These are phyloP conservation scores for Dactylellina parvicollis DNA, from an alignment of 2,329 filamentous ascomycete species.

Conservation along the genomic window DNA sequence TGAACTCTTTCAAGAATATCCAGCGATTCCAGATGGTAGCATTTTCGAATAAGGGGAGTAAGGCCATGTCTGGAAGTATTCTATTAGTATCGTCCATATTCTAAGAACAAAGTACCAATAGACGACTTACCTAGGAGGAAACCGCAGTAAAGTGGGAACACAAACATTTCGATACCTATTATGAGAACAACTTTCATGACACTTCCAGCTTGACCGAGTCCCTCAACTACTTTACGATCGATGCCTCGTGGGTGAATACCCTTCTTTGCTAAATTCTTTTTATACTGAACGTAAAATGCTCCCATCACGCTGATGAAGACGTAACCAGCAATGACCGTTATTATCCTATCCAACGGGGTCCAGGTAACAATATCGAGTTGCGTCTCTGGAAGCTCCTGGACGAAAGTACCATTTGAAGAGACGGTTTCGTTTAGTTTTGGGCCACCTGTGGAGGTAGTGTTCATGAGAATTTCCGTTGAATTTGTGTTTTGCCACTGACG, in stretches of 20 bases:
- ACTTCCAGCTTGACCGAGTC: conserved; percentile 89
- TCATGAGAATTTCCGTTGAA: conserved; percentile 3
- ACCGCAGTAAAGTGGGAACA: conserved; percentile 95
- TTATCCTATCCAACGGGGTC: conserved; percentile 67
- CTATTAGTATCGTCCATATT: conserved; percentile 25
- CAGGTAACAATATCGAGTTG: conserved; percentile 60
- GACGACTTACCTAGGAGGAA: conserved; percentile 70
- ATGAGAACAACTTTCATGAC: conserved; percentile 98
- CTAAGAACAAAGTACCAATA: background rate
- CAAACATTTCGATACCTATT: conserved; percentile 98
- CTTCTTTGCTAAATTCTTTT: conserved; percentile 62
- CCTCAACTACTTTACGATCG: conserved; percentile 82
- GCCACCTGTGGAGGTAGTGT: background rate
- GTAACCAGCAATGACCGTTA: conserved; percentile 85
- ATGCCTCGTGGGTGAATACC: conserved; percentile 67
- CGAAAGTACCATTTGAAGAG: conserved; percentile 18
- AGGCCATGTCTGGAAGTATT: conserved; percentile 71
- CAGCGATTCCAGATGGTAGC: conserved; percentile 80
- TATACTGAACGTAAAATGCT: conserved; percentile 79
- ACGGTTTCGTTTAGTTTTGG: conserved; percentile 18
- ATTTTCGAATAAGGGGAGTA: conserved; percentile 86
- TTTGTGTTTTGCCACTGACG: conserved; percentile 26
- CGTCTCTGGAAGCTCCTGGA: conserved; percentile 18
- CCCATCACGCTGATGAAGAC: conserved; percentile 77
- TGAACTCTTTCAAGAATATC: conserved; percentile 79